These are phyloP conservation scores for Isatis lusitanica DNA, from an alignment of 441 rosid genomes.

Conservation along the genomic window DNA sequence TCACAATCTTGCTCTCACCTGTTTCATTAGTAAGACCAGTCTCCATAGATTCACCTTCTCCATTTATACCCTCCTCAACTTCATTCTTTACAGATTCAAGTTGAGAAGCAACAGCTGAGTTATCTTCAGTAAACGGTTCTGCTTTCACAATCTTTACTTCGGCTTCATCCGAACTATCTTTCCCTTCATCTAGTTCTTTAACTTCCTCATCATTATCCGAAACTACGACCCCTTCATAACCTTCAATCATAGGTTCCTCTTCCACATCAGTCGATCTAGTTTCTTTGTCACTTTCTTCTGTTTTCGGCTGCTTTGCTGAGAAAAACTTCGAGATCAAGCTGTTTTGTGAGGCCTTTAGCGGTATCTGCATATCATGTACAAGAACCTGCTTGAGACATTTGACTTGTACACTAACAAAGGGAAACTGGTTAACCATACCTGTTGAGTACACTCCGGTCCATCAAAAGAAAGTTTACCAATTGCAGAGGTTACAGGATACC, in stretches of 20 bases:
- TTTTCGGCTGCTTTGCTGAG: slow-evolving; percentile 45
- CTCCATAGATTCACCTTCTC: slow-evolving; percentile 27
- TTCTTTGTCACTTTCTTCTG: slow-evolving; percentile 41
- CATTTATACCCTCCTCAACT: slow-evolving; percentile 27
- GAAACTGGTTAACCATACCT: slow-evolving; percentile 43
- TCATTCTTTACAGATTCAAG: slow-evolving; percentile 42
- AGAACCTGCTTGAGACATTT: neutral
- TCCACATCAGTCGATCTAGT: slow-evolving; percentile 32
- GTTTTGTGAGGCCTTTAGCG: slow-evolving; percentile 51
- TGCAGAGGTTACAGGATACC: slow-evolving; percentile 84
- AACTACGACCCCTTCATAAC: neutral
- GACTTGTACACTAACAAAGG: slow-evolving; percentile 2
- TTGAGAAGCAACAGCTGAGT: slow-evolving; percentile 7
- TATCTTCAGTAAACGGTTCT: slow-evolving; percentile 39
- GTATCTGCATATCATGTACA: slow-evolving; percentile 46
- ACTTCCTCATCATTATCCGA: slow-evolving; percentile 2
- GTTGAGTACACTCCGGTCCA: slow-evolving; percentile 81
- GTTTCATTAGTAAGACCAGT: slow-evolving; percentile 6
- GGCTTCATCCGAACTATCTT: slow-evolving; percentile 32
- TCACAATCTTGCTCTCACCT: slow-evolving; percentile 25
- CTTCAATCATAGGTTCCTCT: slow-evolving; percentile 40
- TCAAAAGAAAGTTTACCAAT: slow-evolving; percentile 73
- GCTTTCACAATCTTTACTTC: slow-evolving; percentile 30
- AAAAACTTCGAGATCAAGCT: slow-evolving; percentile 72
- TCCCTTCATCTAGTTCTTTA: slow-evolving; percentile 41